These are phyloP conservation scores for Xylariaceae sp. DNA, from an alignment of 2,329 filamentous ascomycete genomes.

Conservation along the genomic window DNA sequence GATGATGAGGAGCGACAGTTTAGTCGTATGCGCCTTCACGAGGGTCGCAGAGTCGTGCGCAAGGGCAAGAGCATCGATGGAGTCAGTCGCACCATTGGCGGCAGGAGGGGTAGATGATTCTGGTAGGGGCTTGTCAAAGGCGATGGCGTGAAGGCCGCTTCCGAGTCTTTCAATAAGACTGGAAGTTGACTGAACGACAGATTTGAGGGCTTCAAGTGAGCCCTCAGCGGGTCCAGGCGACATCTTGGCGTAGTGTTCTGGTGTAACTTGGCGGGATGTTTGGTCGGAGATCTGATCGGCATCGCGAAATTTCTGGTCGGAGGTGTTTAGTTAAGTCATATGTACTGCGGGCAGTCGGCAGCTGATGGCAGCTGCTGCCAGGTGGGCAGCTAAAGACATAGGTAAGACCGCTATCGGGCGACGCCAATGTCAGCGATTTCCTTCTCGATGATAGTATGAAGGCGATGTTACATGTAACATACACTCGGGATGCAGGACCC, in stretches of 20 bases:
- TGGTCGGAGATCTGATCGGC: not conserved
- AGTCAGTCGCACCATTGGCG: conserved; percentile 9
- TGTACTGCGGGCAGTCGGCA: too few relatives aligned
- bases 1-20: conserved; percentile 78
- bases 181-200: conserved; percentile 31
- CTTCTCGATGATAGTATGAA: too few relatives aligned
- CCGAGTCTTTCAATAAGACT: conserved; percentile 12
- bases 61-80: conserved; percentile 58
- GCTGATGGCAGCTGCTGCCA: not conserved
- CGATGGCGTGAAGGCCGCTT: conserved; percentile 1
- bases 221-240: conserved; percentile 12
- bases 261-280: not conserved
- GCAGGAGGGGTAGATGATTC: not conserved
- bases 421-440: too few relatives aligned
- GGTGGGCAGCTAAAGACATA: too few relatives aligned
- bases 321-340: not conserved
- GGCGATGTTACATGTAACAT: too few relatives aligned
- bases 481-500: too few relatives aligned
- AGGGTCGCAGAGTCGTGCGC: conserved; percentile 67
- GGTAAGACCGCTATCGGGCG: too few relatives aligned
- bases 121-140: not conserved
- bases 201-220: conserved; percentile 37
- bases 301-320: conserved; percentile 8
- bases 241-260: conserved; percentile 7
- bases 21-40: conserved; percentile 78